These are phyloP conservation scores for Bruguiera hainesii DNA, from an alignment of 441 rosid genomes.

Conservation along the genomic window DNA sequence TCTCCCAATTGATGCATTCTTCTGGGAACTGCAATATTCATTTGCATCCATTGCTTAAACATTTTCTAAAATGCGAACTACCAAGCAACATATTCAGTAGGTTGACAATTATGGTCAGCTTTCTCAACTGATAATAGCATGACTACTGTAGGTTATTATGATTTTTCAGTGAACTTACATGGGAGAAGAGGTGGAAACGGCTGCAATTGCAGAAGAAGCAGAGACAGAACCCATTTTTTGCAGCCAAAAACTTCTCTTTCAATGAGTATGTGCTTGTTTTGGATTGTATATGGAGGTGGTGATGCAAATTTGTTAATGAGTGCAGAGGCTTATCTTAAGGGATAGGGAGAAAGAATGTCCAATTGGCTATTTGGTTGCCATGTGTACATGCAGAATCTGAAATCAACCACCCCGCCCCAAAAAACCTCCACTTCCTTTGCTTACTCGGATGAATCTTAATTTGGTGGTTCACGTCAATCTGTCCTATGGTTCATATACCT, in stretches of 20 bases:
- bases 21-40: slow-evolving; percentile 47
- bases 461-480: slow-evolving; percentile 35
- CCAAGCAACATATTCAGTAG: too few relatives aligned
- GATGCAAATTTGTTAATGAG: slow-evolving; percentile 25
- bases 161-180: slow-evolving; percentile 42
- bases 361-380: slow-evolving; percentile 39
- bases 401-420: neutral
- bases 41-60: neutral
- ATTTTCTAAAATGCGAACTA: too few relatives aligned
- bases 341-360: slow-evolving; percentile 36
- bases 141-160: neutral
- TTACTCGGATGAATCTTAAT: slow-evolving; percentile 26
- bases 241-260: neutral
- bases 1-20: slow-evolving; percentile 42
- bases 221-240: slow-evolving; percentile 71
- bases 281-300: slow-evolving; percentile 5
- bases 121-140: neutral
- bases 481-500: neutral
- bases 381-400: slow-evolving; percentile 51
- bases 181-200: slow-evolving; percentile 58
- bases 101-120: too few relatives aligned
- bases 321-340: slow-evolving; percentile 47
- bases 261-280: neutral
- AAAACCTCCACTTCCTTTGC: slow-evolving; percentile 23
- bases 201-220: slow-evolving; percentile 84